Evolutionary conservation across 179 eudicot species (phyloP), one percentile per base, ranked within the genome.

Genomic region (Heliamphora pulchella): DNA sequence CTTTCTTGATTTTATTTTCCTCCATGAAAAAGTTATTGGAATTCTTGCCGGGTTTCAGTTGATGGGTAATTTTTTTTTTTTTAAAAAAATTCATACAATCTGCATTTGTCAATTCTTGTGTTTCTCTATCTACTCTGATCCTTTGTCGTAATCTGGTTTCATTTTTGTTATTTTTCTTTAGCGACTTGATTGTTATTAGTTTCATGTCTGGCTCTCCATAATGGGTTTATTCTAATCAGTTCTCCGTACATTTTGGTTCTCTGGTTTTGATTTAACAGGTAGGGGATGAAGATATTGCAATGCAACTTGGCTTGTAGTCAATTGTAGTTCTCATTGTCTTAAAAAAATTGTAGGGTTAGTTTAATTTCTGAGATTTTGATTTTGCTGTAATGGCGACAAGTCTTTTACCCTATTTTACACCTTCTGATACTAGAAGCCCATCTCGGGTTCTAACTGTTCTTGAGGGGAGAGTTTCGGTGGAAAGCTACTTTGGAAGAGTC

Each of bases 361-460:
- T 54, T 67, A 9, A 3, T 18, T 67, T 51, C 17, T 9, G 15
- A 18, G 22, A 41, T n/a, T 65, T 57, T 39, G 55, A 71, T 17
- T 76, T 70, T 53, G 17, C 46, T 51, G 18, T 14, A 22, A 87
- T 87, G 90, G 82, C 84, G 63, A 76, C 84, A 14, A 65, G 84
- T 80, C 67, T 80, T 18, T 76, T 80, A 54, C 86, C 87, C n/a
- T 74, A 59, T 85, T 84, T 82, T 63, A 68, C 76, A 39, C 80
- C 85, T 63, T 53, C 82, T 14, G 94, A 88, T 83, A 77, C 86
- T 80, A 85, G 90, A 80, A 88, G 76, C 18, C 77, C 86, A 5
- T 61, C 76, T 18, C 88, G 91, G 46, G 84, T 86, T 15, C 82
- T 88, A 82, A 85, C 89, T 76, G 88, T 88, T 79, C 86, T 88